Evolutionary conservation across 2,329 filamentous ascomycete species (phyloP).

Genomic region (Diplodia corticola): DNA sequence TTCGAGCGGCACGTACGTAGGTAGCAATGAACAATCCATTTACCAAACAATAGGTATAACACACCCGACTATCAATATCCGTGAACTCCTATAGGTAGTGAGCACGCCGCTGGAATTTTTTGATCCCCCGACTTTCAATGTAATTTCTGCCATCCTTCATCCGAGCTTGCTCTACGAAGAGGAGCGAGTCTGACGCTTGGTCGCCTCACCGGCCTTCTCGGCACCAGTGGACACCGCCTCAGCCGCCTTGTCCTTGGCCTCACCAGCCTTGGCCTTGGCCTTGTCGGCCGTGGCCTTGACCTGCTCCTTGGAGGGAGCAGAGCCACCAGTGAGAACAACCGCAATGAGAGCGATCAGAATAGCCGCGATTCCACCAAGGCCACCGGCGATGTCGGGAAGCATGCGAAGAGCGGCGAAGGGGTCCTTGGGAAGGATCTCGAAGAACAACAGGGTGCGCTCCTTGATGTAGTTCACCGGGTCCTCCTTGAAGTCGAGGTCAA

Average conservation of each 20-base stretch:
- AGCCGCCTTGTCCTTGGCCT: constrained; percentile 69
- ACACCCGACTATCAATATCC: constrained; percentile 3
- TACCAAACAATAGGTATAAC: constrained; percentile 14
- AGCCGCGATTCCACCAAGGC: constrained; percentile 68
- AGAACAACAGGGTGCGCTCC: constrained; percentile 92
- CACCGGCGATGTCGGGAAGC: constrained; percentile 87
- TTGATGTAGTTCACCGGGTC: constrained; percentile 84
- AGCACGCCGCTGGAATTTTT: constrained; percentile 19
- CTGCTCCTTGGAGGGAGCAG: constrained; percentile 63
- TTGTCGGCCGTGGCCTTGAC: constrained; percentile 73
- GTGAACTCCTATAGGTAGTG: constrained; percentile 1
- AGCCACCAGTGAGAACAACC: constrained; percentile 65
- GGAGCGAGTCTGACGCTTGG: constrained; percentile 59
- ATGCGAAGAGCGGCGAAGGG: constrained; percentile 83
- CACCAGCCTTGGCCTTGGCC: constrained; percentile 69
- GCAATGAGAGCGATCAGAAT: constrained; percentile 70
- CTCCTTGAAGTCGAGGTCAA: constrained; percentile 83
- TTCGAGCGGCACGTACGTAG: neutral
- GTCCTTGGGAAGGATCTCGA: constrained; percentile 78
- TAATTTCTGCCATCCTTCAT: neutral
- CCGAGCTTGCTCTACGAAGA: constrained; percentile 33
- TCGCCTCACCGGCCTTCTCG: constrained; percentile 70
- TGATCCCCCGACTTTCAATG: neutral
- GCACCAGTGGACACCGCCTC: constrained; percentile 61
- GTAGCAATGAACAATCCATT: constrained; percentile 12